Conservation (phyloP, 2,329 filamentous ascomycete genomes). For the Bisporella sp. region DNA sequence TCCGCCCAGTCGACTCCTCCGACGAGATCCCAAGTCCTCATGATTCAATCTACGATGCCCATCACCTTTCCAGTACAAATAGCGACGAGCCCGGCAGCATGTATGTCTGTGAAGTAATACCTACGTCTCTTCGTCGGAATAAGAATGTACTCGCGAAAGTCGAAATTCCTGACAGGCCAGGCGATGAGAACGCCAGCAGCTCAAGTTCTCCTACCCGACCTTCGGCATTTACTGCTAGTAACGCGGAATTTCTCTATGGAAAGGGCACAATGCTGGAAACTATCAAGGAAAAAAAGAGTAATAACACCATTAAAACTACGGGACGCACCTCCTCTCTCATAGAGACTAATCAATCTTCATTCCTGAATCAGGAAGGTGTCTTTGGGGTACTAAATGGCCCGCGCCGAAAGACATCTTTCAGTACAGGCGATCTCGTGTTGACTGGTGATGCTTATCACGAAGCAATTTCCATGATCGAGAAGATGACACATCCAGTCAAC, state of each 20-base stretch:
- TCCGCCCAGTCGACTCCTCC: conserved; percentile 28
- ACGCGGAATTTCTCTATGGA: conserved; percentile 31
- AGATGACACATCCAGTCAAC: conserved; percentile 11
- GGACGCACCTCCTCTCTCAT: conserved; percentile 20
- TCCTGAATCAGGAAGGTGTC: conserved; percentile 22
- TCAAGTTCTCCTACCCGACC: too few relatives aligned
- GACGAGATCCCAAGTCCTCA: conserved; percentile 30
- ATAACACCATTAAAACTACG: conserved; percentile 27
- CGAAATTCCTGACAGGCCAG: too few relatives aligned
- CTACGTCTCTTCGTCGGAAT: conserved; percentile 8
- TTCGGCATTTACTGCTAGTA: neutral
- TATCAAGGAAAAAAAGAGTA: conserved; percentile 35
- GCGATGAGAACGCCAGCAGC: too few relatives aligned
- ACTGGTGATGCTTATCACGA: conserved; percentile 26
- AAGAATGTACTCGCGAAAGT: neutral
- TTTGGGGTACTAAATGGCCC: conserved; percentile 20
- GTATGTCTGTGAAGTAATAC: too few relatives aligned
- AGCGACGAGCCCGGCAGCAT: conserved; percentile 18
- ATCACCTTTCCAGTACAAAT: conserved; percentile 28
- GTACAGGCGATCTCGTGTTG: conserved; percentile 26
- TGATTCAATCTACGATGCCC: conserved; percentile 32
- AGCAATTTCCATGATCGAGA: conserved; percentile 19
- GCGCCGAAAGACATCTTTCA: conserved; percentile 29
- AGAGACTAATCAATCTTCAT: conserved; percentile 18
- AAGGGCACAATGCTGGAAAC: conserved; percentile 33